Base-by-base conservation (phyloP, 179 eudicot genomes). In the Pouteria campechiana region DNA sequence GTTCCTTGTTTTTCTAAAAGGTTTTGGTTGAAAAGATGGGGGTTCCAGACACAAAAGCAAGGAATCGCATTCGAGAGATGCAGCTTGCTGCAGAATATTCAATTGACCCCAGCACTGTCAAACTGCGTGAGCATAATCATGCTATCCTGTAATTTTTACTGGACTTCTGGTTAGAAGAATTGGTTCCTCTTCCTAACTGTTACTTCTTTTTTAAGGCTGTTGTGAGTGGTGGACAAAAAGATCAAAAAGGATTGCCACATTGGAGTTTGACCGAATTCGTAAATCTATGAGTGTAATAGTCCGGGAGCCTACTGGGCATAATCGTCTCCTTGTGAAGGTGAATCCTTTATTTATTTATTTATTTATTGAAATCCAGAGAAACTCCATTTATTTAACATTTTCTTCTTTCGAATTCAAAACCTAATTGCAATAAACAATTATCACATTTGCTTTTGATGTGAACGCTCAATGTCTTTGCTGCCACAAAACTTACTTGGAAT, bases 21-120 rank as follows among this genome's bases (percentile, higher is more conserved):
- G 87, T 87, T 46, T 63, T 88, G 60, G 94, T 81, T 2, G 94
- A 88, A 57, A 88, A 88, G 63, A 88, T 84, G 97, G 93, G 97
- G 7, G 75, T 88, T 45, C 85, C 97, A 3, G 88, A 81, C 67
- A 39, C 32, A 19, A 78, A 76, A 65, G 75, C 52, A 7, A 76
- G 69, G 64, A 73, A 54, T 36, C 74, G 41, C 54, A 74, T 76
- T 21, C 75, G 74, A 32, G 85, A 74, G 43, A 47, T 71, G 43
- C 77, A 79, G 34, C 53, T 62, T 46, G 59, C 55, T 11, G 67
- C 77, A 17, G 75, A 61, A 20, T 75, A 71, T 52, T 54, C 72
- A 75, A 76, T 76, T 15, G 85, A 74, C 24, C 46, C 50, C 30
- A 62, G 36, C 54, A 60, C 81, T 9, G 72, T 74, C 53, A 68